These are phyloP conservation scores for Tulasnella sp. DNA, from an alignment of 768 basidiomycete genomes.

Conservation along the genomic window DNA sequence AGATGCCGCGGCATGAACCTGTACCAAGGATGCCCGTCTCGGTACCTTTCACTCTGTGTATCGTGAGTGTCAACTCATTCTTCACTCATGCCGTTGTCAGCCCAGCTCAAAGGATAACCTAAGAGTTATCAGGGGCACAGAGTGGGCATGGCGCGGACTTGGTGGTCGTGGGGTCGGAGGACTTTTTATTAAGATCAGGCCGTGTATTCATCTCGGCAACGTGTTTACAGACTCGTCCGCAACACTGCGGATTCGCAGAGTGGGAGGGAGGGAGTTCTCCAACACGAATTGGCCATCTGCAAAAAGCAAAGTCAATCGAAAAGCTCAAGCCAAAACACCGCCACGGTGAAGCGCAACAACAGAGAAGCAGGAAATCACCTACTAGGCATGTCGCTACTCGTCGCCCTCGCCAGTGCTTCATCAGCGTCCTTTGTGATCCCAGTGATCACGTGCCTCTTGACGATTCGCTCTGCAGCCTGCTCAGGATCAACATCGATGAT, in stretches of 20 bases:
- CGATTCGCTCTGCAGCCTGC: conserved; percentile 48
- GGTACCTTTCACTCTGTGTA: no score
- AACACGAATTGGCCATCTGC: conserved; percentile 37
- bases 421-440: conserved; percentile 56
- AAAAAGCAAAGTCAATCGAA: not conserved
- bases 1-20: no score
- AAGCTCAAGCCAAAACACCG: no score
- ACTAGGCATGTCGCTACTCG: conserved; percentile 72
- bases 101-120: no score
- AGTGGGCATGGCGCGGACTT: no score
- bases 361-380: conserved; percentile 16
- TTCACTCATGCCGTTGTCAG: no score
- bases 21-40: no score
- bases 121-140: no score
- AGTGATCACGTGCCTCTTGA: conserved; percentile 63
- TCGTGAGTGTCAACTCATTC: no score
- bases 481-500: conserved; percentile 49
- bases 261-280: conserved; percentile 32
- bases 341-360: not conserved
- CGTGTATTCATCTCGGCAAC: no score
- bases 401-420: conserved; percentile 60
- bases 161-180: no score
- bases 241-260: conserved; percentile 33
- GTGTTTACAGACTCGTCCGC: conserved; percentile 25
- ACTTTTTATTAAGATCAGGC: no score